phyloP scores from a whole-genome alignment of 805 yeast species.

The Lipomyces sp. region DNA sequence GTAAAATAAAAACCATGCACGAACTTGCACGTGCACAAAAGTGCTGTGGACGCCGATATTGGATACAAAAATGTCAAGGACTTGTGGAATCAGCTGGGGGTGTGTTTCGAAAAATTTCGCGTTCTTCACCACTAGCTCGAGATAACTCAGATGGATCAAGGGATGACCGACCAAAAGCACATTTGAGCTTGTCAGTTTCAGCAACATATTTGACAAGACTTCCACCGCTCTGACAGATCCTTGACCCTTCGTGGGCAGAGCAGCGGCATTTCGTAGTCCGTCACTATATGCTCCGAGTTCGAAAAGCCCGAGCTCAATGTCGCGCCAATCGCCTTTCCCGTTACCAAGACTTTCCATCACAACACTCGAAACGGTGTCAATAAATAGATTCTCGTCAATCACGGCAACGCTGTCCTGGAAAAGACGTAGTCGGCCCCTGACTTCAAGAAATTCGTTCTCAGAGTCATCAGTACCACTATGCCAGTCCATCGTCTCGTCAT shows the following conservation, averaged over 20 bases:
- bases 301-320: constrained; percentile 78
- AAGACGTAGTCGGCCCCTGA: constrained; percentile 66
- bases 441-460: constrained; percentile 73
- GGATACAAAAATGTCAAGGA: constrained; percentile 74
- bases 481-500: constrained; percentile 71
- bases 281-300: constrained; percentile 80
- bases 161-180: constrained; percentile 63
- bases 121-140: constrained; percentile 82
- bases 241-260: constrained; percentile 58
- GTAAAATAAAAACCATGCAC: constrained; percentile 88
- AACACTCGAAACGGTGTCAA: constrained; percentile 58
- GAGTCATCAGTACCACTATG: constrained; percentile 60
- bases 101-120: constrained; percentile 54
- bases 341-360: constrained; percentile 48
- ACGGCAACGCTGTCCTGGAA: constrained; percentile 80
- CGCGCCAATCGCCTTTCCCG: constrained; percentile 59
- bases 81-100: constrained; percentile 51
- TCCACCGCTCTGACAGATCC: constrained; percentile 53
- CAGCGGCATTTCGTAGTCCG: constrained; percentile 69
- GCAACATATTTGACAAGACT: constrained; percentile 59
- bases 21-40: constrained; percentile 67
- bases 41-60: constrained; percentile 77
- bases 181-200: constrained; percentile 48
- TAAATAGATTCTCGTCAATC: constrained; percentile 57
- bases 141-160: constrained; percentile 72